Evolutionary conservation across 495 filamentous ascomycete genomes (phyloP).

Genomic region (Geoglossum glabrum): DNA sequence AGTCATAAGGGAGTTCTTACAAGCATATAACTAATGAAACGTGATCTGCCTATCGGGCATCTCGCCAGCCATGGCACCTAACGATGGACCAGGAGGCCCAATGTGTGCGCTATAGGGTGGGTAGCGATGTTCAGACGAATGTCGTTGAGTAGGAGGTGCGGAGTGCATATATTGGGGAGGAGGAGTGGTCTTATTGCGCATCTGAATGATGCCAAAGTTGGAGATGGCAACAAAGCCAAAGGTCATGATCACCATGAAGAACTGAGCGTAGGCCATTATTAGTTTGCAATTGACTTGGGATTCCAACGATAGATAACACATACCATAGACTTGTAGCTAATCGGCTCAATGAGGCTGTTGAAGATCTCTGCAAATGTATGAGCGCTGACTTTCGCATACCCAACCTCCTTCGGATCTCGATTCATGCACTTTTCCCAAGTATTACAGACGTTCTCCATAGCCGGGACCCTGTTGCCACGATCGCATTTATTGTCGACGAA

Average conservation of each 20-base stretch:
- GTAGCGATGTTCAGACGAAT: slow-evolving; percentile 4
- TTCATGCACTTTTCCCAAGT: slow-evolving; percentile 80
- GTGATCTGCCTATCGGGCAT: neutral
- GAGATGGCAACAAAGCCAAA: slow-evolving; percentile 33
- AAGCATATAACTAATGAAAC: neutral
- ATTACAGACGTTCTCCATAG: slow-evolving; percentile 49
- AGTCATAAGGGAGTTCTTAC: neutral
- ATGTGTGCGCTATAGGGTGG: neutral
- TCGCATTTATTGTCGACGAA: slow-evolving; percentile 58
- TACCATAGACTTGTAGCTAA: slow-evolving; percentile 43
- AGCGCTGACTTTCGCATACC: slow-evolving; percentile 46
- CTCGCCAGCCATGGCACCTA: neutral
- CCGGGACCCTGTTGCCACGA: slow-evolving; percentile 39
- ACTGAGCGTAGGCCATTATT: slow-evolving; percentile 12
- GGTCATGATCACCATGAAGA: slow-evolving; percentile 32
- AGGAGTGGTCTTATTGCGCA: slow-evolving; percentile 17
- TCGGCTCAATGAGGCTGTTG: slow-evolving; percentile 48
- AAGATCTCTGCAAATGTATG: slow-evolving; percentile 66
- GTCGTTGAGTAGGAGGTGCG: slow-evolving; percentile 12
- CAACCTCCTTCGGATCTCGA: slow-evolving; percentile 42
- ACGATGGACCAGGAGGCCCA: neutral
- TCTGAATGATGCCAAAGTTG: slow-evolving; percentile 33
- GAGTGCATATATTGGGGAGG: slow-evolving; percentile 5
- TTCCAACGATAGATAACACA: neutral
- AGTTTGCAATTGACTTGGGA: neutral